Conservation (phyloP, 2,329 filamentous ascomycete species). For the Diplodia mutila region DNA sequence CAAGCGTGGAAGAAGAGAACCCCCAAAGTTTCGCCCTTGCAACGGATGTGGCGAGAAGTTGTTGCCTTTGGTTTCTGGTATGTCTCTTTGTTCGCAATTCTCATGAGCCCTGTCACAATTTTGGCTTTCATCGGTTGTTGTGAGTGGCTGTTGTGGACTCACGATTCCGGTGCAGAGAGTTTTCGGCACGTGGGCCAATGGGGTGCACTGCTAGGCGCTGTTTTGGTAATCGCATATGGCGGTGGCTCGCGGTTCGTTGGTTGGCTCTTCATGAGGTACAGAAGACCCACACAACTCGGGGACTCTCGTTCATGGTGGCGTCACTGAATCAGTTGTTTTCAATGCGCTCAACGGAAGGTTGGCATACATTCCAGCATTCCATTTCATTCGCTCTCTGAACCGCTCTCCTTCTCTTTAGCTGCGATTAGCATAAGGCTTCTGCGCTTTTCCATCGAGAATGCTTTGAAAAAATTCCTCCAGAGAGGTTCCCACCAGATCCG, state of each 20-base stretch:
- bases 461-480: slow-evolving; percentile 46
- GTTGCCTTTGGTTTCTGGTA: background rate
- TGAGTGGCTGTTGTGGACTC: background rate
- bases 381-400: no score
- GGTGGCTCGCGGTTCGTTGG: no score
- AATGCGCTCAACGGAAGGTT: no score
- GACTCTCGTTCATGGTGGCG: no score
- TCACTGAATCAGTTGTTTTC: no score
- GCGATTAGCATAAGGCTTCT: slow-evolving; percentile 34
- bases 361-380: no score
- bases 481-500: slow-evolving; percentile 44
- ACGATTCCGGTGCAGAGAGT: background rate
- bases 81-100: background rate
- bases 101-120: background rate
- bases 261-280: background rate
- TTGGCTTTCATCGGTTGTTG: background rate
- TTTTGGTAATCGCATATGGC: background rate
- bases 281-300: no score
- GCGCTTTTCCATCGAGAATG: slow-evolving; percentile 47
- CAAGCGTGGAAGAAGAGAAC: background rate
- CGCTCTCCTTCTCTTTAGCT: background rate
- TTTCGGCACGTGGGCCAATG: background rate
- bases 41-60: background rate
- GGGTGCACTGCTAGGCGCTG: background rate
- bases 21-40: background rate